These are phyloP conservation scores for Leptomonas pyrrhocoris DNA, from an alignment of 208 protist species.

Conservation along the genomic window DNA sequence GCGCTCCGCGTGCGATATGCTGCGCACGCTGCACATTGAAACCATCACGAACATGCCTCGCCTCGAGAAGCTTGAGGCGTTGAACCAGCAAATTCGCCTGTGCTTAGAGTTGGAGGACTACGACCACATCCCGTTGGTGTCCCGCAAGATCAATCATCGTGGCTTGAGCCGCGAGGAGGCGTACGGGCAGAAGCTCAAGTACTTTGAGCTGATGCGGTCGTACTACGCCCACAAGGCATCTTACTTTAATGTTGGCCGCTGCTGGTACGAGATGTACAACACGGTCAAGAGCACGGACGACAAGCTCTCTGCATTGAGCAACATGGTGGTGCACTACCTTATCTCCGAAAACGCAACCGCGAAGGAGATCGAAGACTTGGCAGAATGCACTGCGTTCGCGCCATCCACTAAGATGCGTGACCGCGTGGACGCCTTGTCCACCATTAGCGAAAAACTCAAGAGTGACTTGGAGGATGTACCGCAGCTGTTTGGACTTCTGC, in stretches of 20 bases:
- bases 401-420: constrained; percentile 65
- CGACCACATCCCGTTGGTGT: constrained; percentile 93
- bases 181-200: constrained; percentile 76
- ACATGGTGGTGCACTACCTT: constrained; percentile 82
- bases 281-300: constrained; percentile 81
- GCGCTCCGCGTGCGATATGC: constrained; percentile 90
- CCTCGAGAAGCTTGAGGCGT: constrained; percentile 95
- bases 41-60: constrained; percentile 97
- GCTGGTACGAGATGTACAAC: constrained; percentile 93
- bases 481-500: constrained; percentile 69
- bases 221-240: constrained; percentile 85
- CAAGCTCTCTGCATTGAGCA: constrained; percentile 73
- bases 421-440: constrained; percentile 52
- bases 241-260: constrained; percentile 94
- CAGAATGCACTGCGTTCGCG: constrained; percentile 78
- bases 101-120: constrained; percentile 94
- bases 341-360: constrained; percentile 79
- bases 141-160: constrained; percentile 93
- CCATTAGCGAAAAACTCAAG: constrained; percentile 55
- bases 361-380: constrained; percentile 83
- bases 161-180: constrained; percentile 74
- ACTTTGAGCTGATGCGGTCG: constrained; percentile 90
- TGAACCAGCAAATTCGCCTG: constrained; percentile 96
- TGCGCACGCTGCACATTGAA: constrained; percentile 96
- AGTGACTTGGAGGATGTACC: constrained; percentile 78